Evolutionary conservation across 805 yeast species (phyloP), one percentile per base, ranked within the genome.

Genomic region (Candida cerambycidarum): DNA sequence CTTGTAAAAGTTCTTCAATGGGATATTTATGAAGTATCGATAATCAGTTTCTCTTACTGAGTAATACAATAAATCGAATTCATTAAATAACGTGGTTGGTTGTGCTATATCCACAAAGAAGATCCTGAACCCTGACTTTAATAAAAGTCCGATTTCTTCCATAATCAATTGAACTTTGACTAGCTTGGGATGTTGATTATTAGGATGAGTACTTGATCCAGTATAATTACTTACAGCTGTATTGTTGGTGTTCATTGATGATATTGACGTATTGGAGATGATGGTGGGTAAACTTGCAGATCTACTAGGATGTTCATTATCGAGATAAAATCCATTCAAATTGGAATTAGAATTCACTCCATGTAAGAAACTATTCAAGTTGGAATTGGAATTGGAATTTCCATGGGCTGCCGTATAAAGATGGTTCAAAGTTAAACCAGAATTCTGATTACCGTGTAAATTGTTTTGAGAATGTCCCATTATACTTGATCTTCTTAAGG

Each of bases 111-210:
- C 79, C 30, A 76, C 59, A 52, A 70, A 75, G 33, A 56, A 65
- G 5, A 76, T 65, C 27, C 71, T 58, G 44, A 79, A 71, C 2
- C 82, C 80, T 0, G 76, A 67, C 55, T 80, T 82, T 17, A 76
- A 48, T 46, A 71, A 74, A 17, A 75, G 55, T 0, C 85, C 85
- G 3, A 75, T 67, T 48, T 81, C 86, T 47, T 79, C 83, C 73
- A 80, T 71, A 0, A 64, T 57, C 27, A 79, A 56, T 32, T 71
- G 71, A 9, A 76, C 62, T 41, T 62, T 62, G 16, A 39, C 39
- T 31, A 42, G 13, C 32, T 16, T 53, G 14, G 41, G 28, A 21
- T 48, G 51, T 13, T 44, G 42, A 16, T 39, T 32, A 11, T 41
- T 35, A 5, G 35, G 40, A 30, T 41, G 32, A 8, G 34, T 19